Percentiles rank a stretch among this genome's conserved stretches.
These are phyloP conservation scores for Diaporthe citrichinensis DNA, from an alignment of 2,329 filamentous ascomycete genomes.

Conservation along the genomic window DNA sequence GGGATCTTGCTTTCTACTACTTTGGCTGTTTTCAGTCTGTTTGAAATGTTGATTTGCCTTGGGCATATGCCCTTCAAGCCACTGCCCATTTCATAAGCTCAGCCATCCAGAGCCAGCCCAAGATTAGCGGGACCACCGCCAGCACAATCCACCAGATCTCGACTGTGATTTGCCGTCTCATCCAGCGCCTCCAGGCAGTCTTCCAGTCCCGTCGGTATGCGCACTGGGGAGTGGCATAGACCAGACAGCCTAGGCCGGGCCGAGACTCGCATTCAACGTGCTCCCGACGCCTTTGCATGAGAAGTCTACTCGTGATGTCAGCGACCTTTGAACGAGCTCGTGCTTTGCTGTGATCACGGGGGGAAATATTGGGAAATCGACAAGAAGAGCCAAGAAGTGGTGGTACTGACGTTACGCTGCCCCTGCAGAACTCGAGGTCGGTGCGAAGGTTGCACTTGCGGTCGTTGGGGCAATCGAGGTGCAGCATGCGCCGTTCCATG, in stretches of 20 bases:
- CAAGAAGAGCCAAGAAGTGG: neutral
- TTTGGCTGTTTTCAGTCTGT: neutral
- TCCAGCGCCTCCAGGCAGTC: conserved; percentile 63
- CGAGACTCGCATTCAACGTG: conserved; percentile 73
- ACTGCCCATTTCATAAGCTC: conserved; percentile 41
- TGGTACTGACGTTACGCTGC: conserved; percentile 67
- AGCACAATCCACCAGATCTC: conserved; percentile 66
- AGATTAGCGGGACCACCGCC: conserved; percentile 56
- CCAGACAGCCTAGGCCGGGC: conserved; percentile 68
- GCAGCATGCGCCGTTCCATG: conserved; percentile 72
- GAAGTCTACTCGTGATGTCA: conserved; percentile 55
- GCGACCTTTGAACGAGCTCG: neutral
- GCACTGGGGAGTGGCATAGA: conserved; percentile 65
- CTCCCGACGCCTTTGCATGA: conserved; percentile 72
- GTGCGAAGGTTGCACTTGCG: conserved; percentile 70
- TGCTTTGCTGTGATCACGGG: neutral
- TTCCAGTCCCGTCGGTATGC: conserved; percentile 57
- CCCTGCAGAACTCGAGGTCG: conserved; percentile 72
- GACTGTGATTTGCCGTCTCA: conserved; percentile 59
- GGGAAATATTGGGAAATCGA: neutral
- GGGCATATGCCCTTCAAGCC: neutral
- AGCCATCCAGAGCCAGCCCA: conserved; percentile 55
- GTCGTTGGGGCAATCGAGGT: conserved; percentile 76
- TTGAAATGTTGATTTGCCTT: neutral
- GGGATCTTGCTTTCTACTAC: too few species aligned